A percentile compares a stretch with the other conserved stretches of the same genome.
phyloP scores from a whole-genome alignment of 495 filamentous ascomycete species.

The Aspergillus bridgeri region DNA sequence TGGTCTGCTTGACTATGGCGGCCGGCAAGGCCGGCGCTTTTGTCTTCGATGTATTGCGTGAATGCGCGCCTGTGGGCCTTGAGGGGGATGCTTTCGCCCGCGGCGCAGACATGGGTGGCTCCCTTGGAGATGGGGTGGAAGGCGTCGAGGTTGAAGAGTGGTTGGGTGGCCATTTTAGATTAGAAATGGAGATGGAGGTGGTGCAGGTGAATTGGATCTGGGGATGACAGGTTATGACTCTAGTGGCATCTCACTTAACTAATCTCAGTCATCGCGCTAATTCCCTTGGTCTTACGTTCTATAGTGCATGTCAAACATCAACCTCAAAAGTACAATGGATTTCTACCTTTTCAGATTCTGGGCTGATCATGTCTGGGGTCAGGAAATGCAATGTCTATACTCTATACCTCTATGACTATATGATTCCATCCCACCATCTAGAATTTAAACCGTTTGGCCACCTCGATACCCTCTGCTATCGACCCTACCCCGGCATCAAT shows the following conservation, averaged over 20 bases:
- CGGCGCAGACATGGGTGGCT: neutral
- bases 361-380: no score
- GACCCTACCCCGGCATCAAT: constrained; percentile 84
- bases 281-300: no score
- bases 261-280: no score
- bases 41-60: neutral
- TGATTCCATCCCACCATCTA: neutral
- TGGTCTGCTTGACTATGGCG: neutral
- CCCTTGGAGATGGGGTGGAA: neutral
- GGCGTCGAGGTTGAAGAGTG: neutral
- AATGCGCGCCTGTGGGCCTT: neutral
- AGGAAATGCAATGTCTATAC: no score
- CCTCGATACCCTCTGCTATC: constrained; percentile 80
- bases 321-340: no score
- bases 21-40: neutral
- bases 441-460: constrained; percentile 60
- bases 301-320: no score
- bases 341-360: no score
- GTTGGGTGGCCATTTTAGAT: neutral
- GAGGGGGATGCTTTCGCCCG: neutral
- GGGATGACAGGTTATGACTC: no score
- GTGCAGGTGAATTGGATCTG: no score
- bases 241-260: no score
- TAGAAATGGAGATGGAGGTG: no score
- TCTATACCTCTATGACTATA: neutral